Conservation (phyloP, 2,329 filamentous ascomycete species). For the Ophiostoma pallidulum region DNA sequence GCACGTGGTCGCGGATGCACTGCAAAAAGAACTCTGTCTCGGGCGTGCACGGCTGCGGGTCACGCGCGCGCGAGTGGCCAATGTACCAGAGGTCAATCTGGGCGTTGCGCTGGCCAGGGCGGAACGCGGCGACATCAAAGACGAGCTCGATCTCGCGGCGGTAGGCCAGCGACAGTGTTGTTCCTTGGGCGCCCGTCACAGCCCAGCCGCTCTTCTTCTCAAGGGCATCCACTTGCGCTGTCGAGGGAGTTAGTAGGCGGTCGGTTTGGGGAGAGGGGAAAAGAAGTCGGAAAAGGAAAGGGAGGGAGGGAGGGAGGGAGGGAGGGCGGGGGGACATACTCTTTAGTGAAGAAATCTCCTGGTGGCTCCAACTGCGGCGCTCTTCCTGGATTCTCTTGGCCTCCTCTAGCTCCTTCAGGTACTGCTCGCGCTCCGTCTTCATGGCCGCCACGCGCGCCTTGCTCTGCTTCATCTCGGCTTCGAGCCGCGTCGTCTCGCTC, state of each 20-base stretch:
- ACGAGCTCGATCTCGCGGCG: conserved; percentile 62
- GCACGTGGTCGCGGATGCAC: conserved; percentile 58
- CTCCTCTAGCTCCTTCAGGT: conserved; percentile 64
- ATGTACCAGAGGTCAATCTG: conserved; percentile 64
- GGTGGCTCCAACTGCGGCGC: conserved; percentile 78
- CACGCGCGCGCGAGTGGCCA: conserved; percentile 45
- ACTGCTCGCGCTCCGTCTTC: conserved; percentile 58
- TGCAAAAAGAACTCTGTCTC: conserved; percentile 70
- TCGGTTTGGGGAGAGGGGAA: no score
- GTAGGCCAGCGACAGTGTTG: conserved; percentile 64
- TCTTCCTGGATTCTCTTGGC: conserved; percentile 79
- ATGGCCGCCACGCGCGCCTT: conserved; percentile 54
- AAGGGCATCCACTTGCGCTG: conserved; percentile 55
- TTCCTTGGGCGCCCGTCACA: conserved; percentile 54
- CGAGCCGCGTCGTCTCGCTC: conserved; percentile 55
- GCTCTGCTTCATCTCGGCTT: conserved; percentile 56
- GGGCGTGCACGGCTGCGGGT: conserved; percentile 46
- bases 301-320: not conserved
- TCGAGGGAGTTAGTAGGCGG: not conserved
- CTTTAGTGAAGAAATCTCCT: conserved; percentile 72
- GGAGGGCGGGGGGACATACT: conserved; percentile 37
- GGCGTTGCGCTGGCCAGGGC: conserved; percentile 34
- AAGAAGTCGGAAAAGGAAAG: not conserved
- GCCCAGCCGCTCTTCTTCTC: conserved; percentile 63
- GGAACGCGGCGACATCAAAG: conserved; percentile 58